Conservation (phyloP, 2,329 filamentous ascomycete genomes). For the Penicillium sp. region DNA sequence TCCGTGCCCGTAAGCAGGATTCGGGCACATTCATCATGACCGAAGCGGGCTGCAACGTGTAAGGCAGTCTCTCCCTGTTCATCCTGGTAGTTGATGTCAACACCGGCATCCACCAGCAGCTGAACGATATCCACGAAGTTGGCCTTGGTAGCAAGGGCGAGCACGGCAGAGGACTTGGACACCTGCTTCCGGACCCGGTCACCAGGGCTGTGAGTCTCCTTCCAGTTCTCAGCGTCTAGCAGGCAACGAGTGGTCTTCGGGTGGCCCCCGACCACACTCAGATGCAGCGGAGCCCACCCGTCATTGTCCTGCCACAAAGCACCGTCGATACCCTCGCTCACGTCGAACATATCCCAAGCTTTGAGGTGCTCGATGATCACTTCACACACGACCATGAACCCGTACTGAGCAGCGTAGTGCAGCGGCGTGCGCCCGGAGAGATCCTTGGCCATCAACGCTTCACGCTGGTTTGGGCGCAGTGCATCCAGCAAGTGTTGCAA, state of each 20-base stretch:
- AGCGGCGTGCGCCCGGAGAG: conserved; percentile 80
- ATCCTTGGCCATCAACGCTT: conserved; percentile 70
- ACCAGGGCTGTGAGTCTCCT: conserved; percentile 64
- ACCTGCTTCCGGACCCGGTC: conserved; percentile 67
- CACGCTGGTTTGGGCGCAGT: conserved; percentile 67
- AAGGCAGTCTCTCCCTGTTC: conserved; percentile 87
- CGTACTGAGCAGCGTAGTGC: conserved; percentile 93
- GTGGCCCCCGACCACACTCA: conserved; percentile 90
- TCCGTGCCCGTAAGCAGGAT: conserved; percentile 71
- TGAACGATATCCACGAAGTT: conserved; percentile 84
- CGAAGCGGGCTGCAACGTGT: conserved; percentile 87
- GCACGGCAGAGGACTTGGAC: conserved; percentile 81
- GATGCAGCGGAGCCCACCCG: conserved; percentile 85
- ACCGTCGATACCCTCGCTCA: conserved; percentile 82
- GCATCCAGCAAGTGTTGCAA: conserved; percentile 65
- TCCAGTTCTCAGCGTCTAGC: conserved; percentile 77
- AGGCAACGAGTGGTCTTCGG: conserved; percentile 80
- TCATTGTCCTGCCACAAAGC: conserved; percentile 89
- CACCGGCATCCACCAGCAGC: conserved; percentile 83
- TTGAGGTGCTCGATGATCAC: conserved; percentile 87
- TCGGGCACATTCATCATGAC: conserved; percentile 76
- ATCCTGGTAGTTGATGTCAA: conserved; percentile 93
- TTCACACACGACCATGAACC: conserved; percentile 87
- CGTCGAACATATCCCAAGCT: conserved; percentile 82
- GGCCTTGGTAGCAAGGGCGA: conserved; percentile 84